Percentiles rank a stretch among this genome's conserved stretches.
phyloP scores from a whole-genome alignment of 768 basidiomycete genomes.

The Inosperma sp. region DNA sequence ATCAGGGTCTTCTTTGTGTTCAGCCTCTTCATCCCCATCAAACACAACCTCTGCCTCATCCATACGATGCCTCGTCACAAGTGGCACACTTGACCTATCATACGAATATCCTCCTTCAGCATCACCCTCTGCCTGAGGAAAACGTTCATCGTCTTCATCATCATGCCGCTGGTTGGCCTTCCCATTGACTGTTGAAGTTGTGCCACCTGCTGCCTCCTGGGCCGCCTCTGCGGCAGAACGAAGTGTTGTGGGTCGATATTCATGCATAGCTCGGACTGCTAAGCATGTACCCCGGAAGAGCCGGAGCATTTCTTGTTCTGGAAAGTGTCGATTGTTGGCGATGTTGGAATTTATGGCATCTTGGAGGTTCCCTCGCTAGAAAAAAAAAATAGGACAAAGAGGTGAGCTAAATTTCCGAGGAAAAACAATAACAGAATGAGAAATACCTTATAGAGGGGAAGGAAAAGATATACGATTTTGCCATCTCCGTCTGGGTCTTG shows the following conservation, averaged over 20 bases:
- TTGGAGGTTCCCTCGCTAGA: conserved; percentile 89
- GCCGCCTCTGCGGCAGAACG: conserved; percentile 31
- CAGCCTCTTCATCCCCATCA: conserved; percentile 73
- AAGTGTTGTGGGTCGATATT: conserved; percentile 58
- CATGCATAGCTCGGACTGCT: conserved; percentile 93
- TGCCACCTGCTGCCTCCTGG: conserved; percentile 13
- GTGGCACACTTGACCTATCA: conserved; percentile 49
- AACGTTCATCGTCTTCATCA: conserved; percentile 60
- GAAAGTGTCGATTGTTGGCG: conserved; percentile 75
- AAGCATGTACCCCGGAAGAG: conserved; percentile 94
- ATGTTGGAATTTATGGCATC: conserved; percentile 87
- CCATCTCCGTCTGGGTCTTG: conserved; percentile 92
- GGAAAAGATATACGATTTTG: conserved; percentile 93
- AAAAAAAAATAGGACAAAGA: too few species aligned
- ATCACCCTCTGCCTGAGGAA: conserved; percentile 74
- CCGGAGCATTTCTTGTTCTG: conserved; percentile 83
- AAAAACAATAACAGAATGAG: not conserved
- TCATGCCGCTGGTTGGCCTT: conserved; percentile 25
- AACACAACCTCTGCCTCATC: conserved; percentile 64
- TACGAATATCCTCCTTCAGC: conserved; percentile 74
- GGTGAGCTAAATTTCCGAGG: not conserved
- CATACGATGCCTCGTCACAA: conserved; percentile 50
- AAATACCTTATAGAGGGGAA: conserved; percentile 83
- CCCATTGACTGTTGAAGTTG: conserved; percentile 12
- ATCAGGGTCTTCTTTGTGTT: conserved; percentile 37